Evolutionary conservation across 768 basidiomycete genomes (phyloP).

Genomic region (Lentinula aciculospora): DNA sequence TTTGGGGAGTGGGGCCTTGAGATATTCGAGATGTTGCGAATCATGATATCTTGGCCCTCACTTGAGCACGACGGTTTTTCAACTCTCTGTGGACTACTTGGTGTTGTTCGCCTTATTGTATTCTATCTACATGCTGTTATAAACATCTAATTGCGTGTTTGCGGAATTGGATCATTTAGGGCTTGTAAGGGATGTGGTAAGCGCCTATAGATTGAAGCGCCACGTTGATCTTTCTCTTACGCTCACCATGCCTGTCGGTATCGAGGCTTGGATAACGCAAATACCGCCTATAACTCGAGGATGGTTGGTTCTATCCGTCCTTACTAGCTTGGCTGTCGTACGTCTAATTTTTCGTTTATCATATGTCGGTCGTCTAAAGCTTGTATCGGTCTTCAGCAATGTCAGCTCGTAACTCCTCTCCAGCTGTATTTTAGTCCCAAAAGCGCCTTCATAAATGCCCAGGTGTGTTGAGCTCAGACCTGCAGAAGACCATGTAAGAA

Average conservation of each 20-base stretch:
- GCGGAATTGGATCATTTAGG: too few relatives aligned
- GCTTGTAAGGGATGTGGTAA: neutral
- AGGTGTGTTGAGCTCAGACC: slow-evolving; percentile 39
- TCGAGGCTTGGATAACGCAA: slow-evolving; percentile 88
- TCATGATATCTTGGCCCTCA: neutral
- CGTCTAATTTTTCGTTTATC: slow-evolving; percentile 29
- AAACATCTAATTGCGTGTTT: too few relatives aligned
- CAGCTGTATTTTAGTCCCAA: slow-evolving; percentile 93
- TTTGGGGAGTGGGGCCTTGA: slow-evolving; percentile 73
- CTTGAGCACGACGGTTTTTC: neutral
- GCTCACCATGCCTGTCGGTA: slow-evolving; percentile 64
- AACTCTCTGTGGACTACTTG: neutral
- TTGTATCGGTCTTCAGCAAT: slow-evolving; percentile 57
- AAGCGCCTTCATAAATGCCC: slow-evolving; percentile 73
- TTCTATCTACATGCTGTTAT: too few relatives aligned
- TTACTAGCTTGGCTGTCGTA: slow-evolving; percentile 83
- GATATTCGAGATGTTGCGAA: neutral
- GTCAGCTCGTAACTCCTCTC: slow-evolving; percentile 81
- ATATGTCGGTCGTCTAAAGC: neutral
- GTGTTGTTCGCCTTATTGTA: too few relatives aligned
- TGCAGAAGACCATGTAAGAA: neutral
- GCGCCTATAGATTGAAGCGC: neutral
- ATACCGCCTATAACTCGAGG: slow-evolving; percentile 88
- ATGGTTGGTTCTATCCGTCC: slow-evolving; percentile 78
- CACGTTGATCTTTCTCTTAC: neutral